Percentiles rank a stretch among this genome's conserved stretches.
Evolutionary conservation across 2,329 filamentous ascomycete species (phyloP).

Genomic region (Podosphaera fusca): DNA sequence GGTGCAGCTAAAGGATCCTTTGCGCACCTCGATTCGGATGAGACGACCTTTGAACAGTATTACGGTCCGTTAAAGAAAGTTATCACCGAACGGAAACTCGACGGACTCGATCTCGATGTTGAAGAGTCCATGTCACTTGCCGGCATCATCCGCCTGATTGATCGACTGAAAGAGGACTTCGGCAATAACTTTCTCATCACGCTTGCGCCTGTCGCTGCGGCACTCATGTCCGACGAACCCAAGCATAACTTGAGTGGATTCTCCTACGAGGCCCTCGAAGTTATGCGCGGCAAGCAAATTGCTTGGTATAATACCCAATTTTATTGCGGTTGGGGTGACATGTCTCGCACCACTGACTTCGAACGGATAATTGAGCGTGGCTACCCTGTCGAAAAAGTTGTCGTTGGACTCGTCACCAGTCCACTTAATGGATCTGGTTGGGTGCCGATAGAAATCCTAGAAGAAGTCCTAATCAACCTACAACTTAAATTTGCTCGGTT

Average conservation of each 20-base stretch:
- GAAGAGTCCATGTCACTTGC: constrained; percentile 51
- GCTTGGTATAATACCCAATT: constrained; percentile 83
- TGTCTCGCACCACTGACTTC: constrained; percentile 22
- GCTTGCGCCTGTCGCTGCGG: constrained; percentile 60
- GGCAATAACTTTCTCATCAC: constrained; percentile 52
- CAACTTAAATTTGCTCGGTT: constrained; percentile 41
- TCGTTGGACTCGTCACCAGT: constrained; percentile 63
- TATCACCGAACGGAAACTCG: constrained; percentile 34
- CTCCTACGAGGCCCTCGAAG: constrained; percentile 52
- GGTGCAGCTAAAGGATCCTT: constrained; percentile 63
- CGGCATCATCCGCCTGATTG: constrained; percentile 43
- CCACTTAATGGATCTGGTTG: constrained; percentile 47
- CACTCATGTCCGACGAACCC: constrained; percentile 32
- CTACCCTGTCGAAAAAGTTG: constrained; percentile 50
- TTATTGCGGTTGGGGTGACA: constrained; percentile 55
- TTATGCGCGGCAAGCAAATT: constrained; percentile 39
- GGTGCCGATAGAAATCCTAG: constrained; percentile 34
- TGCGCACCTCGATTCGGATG: constrained; percentile 30
- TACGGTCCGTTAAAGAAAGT: constrained; percentile 46
- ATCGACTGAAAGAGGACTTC: constrained; percentile 45
- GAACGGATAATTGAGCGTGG: constrained; percentile 34
- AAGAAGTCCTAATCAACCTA: constrained; percentile 31
- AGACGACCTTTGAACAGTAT: constrained; percentile 44
- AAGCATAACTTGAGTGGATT: constrained; percentile 58
- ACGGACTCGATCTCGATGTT: constrained; percentile 57